These are phyloP conservation scores for Aschersonia sp. DNA, from an alignment of 2,329 filamentous ascomycete genomes.

Conservation along the genomic window DNA sequence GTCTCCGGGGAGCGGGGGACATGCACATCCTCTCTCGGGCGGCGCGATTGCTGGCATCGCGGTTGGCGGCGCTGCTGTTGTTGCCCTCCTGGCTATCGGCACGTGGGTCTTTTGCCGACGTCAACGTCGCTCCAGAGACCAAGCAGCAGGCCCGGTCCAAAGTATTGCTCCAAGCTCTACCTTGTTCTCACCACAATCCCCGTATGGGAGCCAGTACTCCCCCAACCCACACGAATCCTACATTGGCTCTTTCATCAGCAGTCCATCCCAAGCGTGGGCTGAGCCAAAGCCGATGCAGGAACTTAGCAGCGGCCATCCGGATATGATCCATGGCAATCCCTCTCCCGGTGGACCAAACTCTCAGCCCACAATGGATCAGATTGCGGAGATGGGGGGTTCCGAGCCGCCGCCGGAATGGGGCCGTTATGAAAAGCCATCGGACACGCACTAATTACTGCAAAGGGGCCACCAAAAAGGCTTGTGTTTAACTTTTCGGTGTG, in stretches of 20 bases:
- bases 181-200: constrained; percentile 2
- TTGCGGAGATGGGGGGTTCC: constrained; percentile 8
- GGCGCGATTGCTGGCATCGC: constrained; percentile 12
- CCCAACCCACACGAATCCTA: constrained; percentile 4
- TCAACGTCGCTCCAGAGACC: constrained; percentile 1
- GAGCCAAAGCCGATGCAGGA: constrained; percentile 4
- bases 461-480: too few species aligned
- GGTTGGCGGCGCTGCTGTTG: constrained; percentile 10
- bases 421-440: too few species aligned
- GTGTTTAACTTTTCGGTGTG: too few species aligned
- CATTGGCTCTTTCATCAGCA: constrained; percentile 1
- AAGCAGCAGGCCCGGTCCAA: background rate
- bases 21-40: constrained; percentile 1
- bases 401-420: background rate
- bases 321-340: background rate
- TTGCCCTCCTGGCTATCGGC: constrained; percentile 8
- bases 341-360: background rate
- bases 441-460: too few species aligned
- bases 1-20: background rate
- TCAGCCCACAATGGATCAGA: background rate
- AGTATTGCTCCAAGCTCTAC: constrained; percentile 1
- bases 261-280: constrained; percentile 1
- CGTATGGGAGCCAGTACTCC: constrained; percentile 3
- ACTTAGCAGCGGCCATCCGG: constrained; percentile 1
- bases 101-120: constrained; percentile 7